Conservation (phyloP, 805 yeast genomes). For the Metschnikowia continentalis region DNA sequence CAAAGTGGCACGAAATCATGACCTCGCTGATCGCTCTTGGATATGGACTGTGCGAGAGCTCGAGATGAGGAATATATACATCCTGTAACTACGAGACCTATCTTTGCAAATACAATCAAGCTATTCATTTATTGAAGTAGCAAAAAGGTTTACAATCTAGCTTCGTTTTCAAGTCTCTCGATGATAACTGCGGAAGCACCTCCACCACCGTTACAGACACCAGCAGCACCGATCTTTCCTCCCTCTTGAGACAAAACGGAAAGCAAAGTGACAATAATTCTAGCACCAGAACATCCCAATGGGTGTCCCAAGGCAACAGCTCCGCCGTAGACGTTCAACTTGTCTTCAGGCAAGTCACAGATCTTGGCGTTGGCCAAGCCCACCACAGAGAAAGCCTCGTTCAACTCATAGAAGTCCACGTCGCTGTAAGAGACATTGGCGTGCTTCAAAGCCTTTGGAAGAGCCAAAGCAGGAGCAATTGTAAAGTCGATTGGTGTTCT, state of each 20-base stretch:
- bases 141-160: slow-evolving; percentile 28
- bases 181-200: slow-evolving; percentile 94
- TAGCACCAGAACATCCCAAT: slow-evolving; percentile 93
- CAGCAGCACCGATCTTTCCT: slow-evolving; percentile 85
- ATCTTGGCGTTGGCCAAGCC: slow-evolving; percentile 85
- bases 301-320: slow-evolving; percentile 96
- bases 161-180: slow-evolving; percentile 51
- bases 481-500: slow-evolving; percentile 94
- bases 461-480: slow-evolving; percentile 90
- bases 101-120: neutral
- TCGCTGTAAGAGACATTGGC: slow-evolving; percentile 63
- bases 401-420: slow-evolving; percentile 89
- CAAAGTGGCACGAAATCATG: slow-evolving; percentile 48
- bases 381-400: slow-evolving; percentile 97
- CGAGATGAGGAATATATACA: slow-evolving; percentile 40
- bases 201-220: slow-evolving; percentile 99
- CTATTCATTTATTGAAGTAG: neutral
- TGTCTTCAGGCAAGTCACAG: slow-evolving; percentile 55
- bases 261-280: slow-evolving; percentile 82
- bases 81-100: slow-evolving; percentile 9
- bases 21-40: slow-evolving; percentile 69
- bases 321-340: slow-evolving; percentile 89
- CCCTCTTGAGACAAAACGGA: slow-evolving; percentile 79
- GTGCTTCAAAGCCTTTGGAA: slow-evolving; percentile 92
- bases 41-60: slow-evolving; percentile 69